phyloP scores from a whole-genome alignment of 176 grass and related monocot species.

The Chloris gayana region DNA sequence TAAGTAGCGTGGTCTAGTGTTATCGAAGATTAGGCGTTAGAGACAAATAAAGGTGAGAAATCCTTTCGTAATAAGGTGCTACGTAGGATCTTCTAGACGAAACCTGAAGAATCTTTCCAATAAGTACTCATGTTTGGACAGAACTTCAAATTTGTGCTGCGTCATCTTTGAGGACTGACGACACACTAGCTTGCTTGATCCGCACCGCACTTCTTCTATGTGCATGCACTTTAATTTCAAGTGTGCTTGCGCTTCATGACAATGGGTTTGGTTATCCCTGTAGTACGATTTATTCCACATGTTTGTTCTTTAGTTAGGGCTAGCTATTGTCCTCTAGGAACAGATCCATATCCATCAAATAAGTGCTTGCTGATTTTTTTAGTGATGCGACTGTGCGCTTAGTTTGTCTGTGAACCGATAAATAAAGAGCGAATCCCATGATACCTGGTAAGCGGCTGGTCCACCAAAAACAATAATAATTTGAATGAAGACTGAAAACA shows the following conservation, averaged over 20 bases:
- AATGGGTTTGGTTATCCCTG: neutral
- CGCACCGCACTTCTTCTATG: neutral
- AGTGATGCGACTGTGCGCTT: neutral
- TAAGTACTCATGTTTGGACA: neutral
- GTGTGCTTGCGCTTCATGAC: neutral
- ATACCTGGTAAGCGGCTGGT: slow-evolving; percentile 7
- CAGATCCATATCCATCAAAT: neutral
- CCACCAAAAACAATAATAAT: neutral
- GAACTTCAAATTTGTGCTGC: neutral
- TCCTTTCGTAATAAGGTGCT: neutral
- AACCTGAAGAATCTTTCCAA: neutral
- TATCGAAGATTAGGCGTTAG: neutral
- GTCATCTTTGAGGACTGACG: neutral
- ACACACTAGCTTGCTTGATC: neutral
- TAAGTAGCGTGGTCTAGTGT: no score
- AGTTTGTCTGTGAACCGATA: neutral
- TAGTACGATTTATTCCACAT: slow-evolving; percentile 7
- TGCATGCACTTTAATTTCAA: neutral
- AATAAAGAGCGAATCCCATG: neutral
- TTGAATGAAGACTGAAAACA: neutral
- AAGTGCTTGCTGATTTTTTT: neutral
- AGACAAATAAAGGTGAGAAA: neutral
- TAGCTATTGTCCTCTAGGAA: neutral
- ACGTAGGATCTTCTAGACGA: neutral
- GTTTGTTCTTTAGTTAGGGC: slow-evolving; percentile 5